A percentile compares a stretch with the other conserved stretches of the same genome.
Evolutionary conservation across 2,329 filamentous ascomycete genomes (phyloP).

Genomic region (Neophaeococcomyces mojaviensis): DNA sequence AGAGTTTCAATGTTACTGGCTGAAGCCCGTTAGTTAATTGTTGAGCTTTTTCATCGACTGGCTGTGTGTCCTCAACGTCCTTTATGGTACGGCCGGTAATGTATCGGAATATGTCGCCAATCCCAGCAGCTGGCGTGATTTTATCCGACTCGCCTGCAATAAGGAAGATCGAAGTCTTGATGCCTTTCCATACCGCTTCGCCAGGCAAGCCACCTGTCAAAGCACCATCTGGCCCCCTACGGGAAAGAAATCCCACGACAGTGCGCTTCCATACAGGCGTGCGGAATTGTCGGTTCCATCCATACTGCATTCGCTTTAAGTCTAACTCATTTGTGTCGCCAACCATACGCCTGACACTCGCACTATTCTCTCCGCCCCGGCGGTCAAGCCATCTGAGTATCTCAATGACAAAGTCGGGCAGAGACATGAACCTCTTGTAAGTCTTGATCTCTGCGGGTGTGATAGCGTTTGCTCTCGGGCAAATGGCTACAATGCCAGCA

Average conservation of each 20-base stretch:
- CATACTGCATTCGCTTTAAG: constrained; percentile 36
- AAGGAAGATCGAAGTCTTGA: constrained; percentile 68
- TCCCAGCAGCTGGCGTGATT: constrained; percentile 64
- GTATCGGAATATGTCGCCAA: constrained; percentile 55
- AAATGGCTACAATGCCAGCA: constrained; percentile 72
- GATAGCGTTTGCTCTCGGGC: constrained; percentile 62
- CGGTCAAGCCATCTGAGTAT: constrained; percentile 71
- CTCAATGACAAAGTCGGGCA: constrained; percentile 64
- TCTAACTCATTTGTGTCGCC: constrained; percentile 34
- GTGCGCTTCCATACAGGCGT: constrained; percentile 78
- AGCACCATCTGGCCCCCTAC: constrained; percentile 46
- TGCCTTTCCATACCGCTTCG: constrained; percentile 60
- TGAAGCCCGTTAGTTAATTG: constrained; percentile 30
- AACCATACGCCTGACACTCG: constrained; percentile 69
- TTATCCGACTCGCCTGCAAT: constrained; percentile 70
- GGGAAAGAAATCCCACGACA: constrained; percentile 63
- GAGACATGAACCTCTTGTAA: constrained; percentile 53
- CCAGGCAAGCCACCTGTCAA: constrained; percentile 61
- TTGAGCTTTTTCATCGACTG: constrained; percentile 33
- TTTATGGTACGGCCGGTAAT: constrained; percentile 2
- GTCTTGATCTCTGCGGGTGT: constrained; percentile 44
- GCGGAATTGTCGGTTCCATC: constrained; percentile 68
- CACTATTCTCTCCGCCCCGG: constrained; percentile 67
- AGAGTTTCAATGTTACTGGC: constrained; percentile 33
- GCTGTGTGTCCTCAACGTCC: background rate